Evolutionary conservation across 805 yeast genomes (phyloP).

Genomic region (Yamadazyma philogaea): DNA sequence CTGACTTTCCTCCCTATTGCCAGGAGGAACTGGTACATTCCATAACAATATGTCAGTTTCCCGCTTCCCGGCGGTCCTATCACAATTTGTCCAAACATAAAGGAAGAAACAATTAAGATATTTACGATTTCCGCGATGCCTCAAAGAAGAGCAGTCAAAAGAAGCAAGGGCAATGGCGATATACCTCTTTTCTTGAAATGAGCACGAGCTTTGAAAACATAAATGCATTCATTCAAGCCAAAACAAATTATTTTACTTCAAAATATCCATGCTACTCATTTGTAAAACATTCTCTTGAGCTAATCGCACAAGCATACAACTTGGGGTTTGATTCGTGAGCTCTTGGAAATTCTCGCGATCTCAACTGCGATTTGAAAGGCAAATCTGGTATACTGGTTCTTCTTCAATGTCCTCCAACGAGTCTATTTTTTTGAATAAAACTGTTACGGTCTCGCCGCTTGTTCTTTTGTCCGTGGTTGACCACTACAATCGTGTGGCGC

Average conservation of each 20-base stretch:
- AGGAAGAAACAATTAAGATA: not conserved
- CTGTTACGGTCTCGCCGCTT: slow-evolving; percentile 91
- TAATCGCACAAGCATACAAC: not conserved
- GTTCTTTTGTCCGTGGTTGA: slow-evolving; percentile 93
- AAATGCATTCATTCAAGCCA: too few species aligned
- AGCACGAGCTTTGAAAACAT: not conserved
- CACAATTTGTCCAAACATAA: slow-evolving; percentile 80
- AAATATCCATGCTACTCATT: not conserved
- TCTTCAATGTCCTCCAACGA: slow-evolving; percentile 26
- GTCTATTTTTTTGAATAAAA: slow-evolving; percentile 39
- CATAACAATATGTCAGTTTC: slow-evolving; percentile 90
- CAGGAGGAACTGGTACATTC: slow-evolving; percentile 85
- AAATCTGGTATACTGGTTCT: slow-evolving; percentile 1
- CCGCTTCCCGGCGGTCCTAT: slow-evolving; percentile 99
- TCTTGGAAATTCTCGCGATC: not conserved
- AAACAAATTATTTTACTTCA: not conserved
- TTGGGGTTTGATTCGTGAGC: not conserved
- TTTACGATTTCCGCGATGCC: slow-evolving; percentile 1
- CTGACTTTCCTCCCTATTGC: slow-evolving; percentile 90
- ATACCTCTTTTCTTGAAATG: not conserved
- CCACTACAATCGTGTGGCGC: slow-evolving; percentile 86
- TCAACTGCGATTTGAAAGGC: slow-evolving; percentile 3
- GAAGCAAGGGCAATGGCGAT: not conserved
- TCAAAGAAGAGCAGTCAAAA: not conserved
- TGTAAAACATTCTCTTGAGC: too few species aligned